These are phyloP conservation scores for Cyclotella cryptica DNA, from an alignment of 108 stramenopile species.

Conservation along the genomic window DNA sequence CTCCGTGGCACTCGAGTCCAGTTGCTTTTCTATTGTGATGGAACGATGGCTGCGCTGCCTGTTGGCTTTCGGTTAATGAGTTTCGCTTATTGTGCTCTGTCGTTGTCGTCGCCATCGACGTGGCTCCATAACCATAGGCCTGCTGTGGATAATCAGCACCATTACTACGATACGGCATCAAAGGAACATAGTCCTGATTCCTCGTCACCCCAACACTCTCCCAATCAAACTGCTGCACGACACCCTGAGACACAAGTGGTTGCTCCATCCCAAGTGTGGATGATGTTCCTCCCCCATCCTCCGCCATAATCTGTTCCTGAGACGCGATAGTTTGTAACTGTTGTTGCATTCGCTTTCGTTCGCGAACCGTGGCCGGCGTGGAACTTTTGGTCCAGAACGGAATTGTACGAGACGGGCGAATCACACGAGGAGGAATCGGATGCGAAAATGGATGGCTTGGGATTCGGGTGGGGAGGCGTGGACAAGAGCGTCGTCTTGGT, in stretches of 20 bases:
- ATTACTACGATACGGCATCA: not conserved
- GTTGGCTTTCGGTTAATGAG: not conserved
- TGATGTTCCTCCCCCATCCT: conserved; percentile 1
- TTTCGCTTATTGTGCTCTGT: not conserved
- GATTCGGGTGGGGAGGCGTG: conserved; percentile 6
- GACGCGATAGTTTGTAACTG: conserved; percentile 31
- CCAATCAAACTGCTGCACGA: not conserved
- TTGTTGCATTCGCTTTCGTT: conserved; percentile 23
- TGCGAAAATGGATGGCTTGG: conserved; percentile 1
- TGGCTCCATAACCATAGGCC: not conserved
- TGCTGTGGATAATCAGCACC: not conserved
- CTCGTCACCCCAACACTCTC: not conserved
- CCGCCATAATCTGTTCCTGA: conserved; percentile 29
- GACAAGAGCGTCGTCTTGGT: not conserved
- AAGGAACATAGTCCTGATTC: not conserved
- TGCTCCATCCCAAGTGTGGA: not conserved
- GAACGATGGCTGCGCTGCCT: too few species aligned
- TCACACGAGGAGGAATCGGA: not conserved
- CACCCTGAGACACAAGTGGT: not conserved
- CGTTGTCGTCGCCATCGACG: not conserved
- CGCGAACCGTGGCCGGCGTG: conserved; percentile 21
- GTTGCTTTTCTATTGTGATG: not conserved
- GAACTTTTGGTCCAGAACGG: conserved; percentile 37
- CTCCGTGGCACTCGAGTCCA: not conserved
- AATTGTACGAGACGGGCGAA: conserved; percentile 41